Evolutionary conservation across 306 rosid genomes (phyloP).

Genomic region (Quercus aquifolioides): DNA sequence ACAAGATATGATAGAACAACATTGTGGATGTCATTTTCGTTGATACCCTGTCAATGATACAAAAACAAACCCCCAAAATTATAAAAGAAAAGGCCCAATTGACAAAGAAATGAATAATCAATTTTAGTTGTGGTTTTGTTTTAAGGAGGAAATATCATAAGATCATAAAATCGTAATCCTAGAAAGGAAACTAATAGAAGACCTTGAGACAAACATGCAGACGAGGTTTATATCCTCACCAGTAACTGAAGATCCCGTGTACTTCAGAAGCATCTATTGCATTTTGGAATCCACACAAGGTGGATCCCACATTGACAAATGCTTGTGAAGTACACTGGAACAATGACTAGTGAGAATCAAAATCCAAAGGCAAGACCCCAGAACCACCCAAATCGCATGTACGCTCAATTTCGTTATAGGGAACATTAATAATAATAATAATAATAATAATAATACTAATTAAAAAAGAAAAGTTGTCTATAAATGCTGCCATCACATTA

Average conservation of each 20-base stretch:
- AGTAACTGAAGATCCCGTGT: background rate
- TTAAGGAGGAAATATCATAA: background rate
- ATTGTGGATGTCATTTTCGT: slow-evolving; percentile 59
- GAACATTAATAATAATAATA: background rate
- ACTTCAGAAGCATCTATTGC: background rate
- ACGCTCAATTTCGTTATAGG: background rate
- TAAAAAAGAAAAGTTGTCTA: background rate
- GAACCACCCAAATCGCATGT: background rate
- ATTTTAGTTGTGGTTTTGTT: background rate
- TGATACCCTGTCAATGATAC: slow-evolving; percentile 52
- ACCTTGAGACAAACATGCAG: background rate
- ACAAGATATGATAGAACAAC: slow-evolving; percentile 80
- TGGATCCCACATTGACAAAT: background rate
- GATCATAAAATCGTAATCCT: slow-evolving; percentile 10
- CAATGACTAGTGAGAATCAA: background rate
- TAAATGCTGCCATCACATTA: background rate
- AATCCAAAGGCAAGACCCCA: background rate
- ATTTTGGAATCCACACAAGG: background rate
- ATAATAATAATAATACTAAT: no score
- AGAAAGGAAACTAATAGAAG: slow-evolving; percentile 3
- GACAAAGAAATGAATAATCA: background rate
- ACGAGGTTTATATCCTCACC: background rate
- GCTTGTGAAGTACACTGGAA: background rate
- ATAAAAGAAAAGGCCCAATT: background rate
- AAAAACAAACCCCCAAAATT: slow-evolving; percentile 9